Base-by-base conservation (phyloP, 495 filamentous ascomycete species). In the Podospora pseudocomata region DNA sequence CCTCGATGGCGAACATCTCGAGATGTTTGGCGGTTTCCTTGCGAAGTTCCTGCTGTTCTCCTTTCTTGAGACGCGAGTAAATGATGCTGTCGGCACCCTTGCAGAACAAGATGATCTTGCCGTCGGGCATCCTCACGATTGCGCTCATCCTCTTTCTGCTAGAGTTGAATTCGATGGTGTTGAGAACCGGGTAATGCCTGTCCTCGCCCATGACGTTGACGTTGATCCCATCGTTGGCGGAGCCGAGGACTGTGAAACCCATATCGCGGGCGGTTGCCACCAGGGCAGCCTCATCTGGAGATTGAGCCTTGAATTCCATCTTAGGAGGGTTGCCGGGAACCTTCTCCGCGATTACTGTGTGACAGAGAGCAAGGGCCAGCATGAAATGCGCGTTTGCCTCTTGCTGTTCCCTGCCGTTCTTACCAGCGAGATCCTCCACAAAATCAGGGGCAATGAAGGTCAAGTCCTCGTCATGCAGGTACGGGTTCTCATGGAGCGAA, bases 61-160 rank as follows among this genome's bases (percentile, higher is more conserved):
- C 94, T 63, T 84, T 87, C 76, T 86, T 90, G 65, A 99, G 83
- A 5, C 96, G 91, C 5, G 94, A 96, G 77, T 97, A 99, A 71
- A 99, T 98, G 65, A 98, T 89, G 73, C 92, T 97, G 76, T 99
- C 96, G 20, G 96, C 96, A 61, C 96, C 96, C 78, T 99, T 99
- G 83, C 96, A 99, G 77, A 96, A 96, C 0, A 99, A 86, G 30
- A 94, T 83, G 63, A 99, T 97, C 68, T 86, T 89, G 53, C 93
- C 93, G 74, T 97, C 88, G 4, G 96, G 96, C 94, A 98, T 98
- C 66, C 89, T 88, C 56, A 99, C 89, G 67, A 99, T 97, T 1
- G 95, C 91, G 78, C 96, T 98, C 96, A 99, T 99, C 66, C 96
- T 88, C 78, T 99, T 99, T 72, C 96, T 85, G 7, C 92, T 90